Base-by-base conservation (phyloP, 768 basidiomycete species). In the Lactifluus volemus region DNA sequence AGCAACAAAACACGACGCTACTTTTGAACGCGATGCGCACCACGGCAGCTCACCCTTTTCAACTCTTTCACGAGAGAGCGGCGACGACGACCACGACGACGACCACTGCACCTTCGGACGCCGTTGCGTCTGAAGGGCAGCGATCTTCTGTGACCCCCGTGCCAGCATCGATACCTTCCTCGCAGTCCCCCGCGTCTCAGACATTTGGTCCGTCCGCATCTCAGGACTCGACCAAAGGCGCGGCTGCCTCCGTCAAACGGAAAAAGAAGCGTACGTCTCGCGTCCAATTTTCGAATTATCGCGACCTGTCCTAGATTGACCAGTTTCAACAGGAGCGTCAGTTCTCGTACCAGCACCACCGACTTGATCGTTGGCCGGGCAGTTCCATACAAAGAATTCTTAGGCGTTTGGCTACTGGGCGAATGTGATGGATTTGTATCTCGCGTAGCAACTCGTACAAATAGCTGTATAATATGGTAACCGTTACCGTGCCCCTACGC, bases 11-110 rank as follows among this genome's bases (percentile, higher is more conserved):
- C 69, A 83, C 78, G 59, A 74, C 79, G 65, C 78, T 90, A 21
- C 77, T 92, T 64, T 73, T 84, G 68, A 85, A 86, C 62, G 91
- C 91, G 8, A 89, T 93, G 88, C 82, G 79, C 64, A 82, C 88
- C 4, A 89, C 90, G 0, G 89, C 88, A 6, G 74, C 79, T 50
- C 88, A 91, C 65, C 81, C 88, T 19, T 82, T 76, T 64, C 76
- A 77, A 63, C 73, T 81, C 0, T 78, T 84, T 58, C 57, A 60
- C 12, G 49, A 56, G 38, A 56, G 72, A 78, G 25, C 25, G 2
- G 25, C 25, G 25, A 25, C 25, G 2, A 25, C 25, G 25, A 25
- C 25, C 1, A 25, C 25, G 25, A 25, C 25, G 25, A 2, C 25
- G 25, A 25, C 50, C 70, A 60, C 73, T 32, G 51, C 51, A 17